Conservation (phyloP, 345 rosid genomes). For the Alliaria petiolata region DNA sequence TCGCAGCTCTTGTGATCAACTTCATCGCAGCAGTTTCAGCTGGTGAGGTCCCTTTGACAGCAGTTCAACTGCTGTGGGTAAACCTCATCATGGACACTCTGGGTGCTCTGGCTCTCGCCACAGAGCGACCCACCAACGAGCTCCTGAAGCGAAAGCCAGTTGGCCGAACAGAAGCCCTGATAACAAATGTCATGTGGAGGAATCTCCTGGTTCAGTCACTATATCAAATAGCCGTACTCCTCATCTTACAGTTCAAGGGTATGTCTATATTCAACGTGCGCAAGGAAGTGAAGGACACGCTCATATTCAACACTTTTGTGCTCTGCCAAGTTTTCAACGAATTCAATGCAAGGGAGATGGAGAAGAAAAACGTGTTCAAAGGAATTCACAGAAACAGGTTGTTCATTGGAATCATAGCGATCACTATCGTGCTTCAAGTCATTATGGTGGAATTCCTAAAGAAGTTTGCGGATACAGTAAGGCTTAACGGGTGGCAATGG, state of each 20-base stretch:
- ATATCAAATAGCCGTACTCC: slow-evolving; percentile 51
- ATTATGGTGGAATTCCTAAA: slow-evolving; percentile 60
- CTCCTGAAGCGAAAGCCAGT: slow-evolving; percentile 50
- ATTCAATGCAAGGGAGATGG: slow-evolving; percentile 66
- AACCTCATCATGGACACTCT: slow-evolving; percentile 66
- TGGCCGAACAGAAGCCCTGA: slow-evolving; percentile 48
- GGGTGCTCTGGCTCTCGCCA: slow-evolving; percentile 71
- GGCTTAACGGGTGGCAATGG: slow-evolving; percentile 52
- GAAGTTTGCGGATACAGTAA: slow-evolving; percentile 57
- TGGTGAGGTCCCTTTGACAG: slow-evolving; percentile 56
- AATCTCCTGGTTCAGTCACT: slow-evolving; percentile 57
- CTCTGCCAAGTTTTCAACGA: slow-evolving; percentile 69
- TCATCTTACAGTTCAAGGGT: slow-evolving; percentile 57
- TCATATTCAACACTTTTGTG: slow-evolving; percentile 61
- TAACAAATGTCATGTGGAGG: slow-evolving; percentile 74
- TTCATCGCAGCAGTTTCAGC: slow-evolving; percentile 57
- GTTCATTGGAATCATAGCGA: slow-evolving; percentile 53
- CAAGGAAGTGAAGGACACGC: slow-evolving; percentile 45
- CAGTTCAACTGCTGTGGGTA: slow-evolving; percentile 64
- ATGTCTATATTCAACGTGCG: slow-evolving; percentile 43
- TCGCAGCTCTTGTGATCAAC: slow-evolving; percentile 59
- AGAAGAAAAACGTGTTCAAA: slow-evolving; percentile 59
- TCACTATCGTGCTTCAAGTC: slow-evolving; percentile 63
- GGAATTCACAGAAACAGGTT: slow-evolving; percentile 50
- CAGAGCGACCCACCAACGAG: slow-evolving; percentile 55